Evolutionary conservation across 345 rosid species (phyloP).

Genomic region (Abelmoschus esculentus): DNA sequence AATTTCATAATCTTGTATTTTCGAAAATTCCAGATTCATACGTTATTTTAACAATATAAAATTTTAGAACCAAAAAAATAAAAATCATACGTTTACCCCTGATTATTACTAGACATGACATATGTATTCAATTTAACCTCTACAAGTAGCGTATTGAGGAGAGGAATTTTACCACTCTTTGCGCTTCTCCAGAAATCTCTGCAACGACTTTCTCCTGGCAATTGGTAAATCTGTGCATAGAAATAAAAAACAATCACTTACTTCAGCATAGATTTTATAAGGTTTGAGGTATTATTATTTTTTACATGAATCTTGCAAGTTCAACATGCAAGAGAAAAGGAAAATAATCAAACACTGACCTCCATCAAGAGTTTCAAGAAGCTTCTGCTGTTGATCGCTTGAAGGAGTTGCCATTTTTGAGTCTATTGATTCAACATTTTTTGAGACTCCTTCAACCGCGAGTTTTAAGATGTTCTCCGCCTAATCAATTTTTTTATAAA

Average conservation of each 20-base stretch:
- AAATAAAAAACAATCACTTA: too few species aligned
- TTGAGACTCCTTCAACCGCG: slow-evolving; percentile 33
- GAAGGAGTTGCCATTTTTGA: slow-evolving; percentile 16
- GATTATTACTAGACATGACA: too few species aligned
- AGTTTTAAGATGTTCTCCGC: slow-evolving; percentile 56
- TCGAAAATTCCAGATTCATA: too few species aligned
- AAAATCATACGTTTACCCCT: too few species aligned
- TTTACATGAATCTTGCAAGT: background rate
- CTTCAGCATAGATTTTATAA: background rate
- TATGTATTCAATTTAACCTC: too few species aligned
- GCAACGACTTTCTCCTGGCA: slow-evolving; percentile 61
- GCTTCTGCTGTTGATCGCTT: slow-evolving; percentile 30
- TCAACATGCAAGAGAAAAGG: background rate
- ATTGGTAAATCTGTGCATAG: slow-evolving; percentile 61
- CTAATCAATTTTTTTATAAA: slow-evolving; percentile 2
- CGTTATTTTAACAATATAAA: too few species aligned
- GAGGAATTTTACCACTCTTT: slow-evolving; percentile 59
- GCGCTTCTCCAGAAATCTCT: slow-evolving; percentile 84
- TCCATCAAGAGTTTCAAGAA: slow-evolving; percentile 46
- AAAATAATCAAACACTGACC: slow-evolving; percentile 26
- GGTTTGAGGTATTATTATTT: too few species aligned
- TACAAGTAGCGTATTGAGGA: background rate
- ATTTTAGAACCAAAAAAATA: too few species aligned
- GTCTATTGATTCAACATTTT: slow-evolving; percentile 21
- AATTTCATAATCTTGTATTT: too few species aligned